Evolutionary conservation across 768 basidiomycete species (phyloP), one percentile per base, ranked within the genome.

Genomic region (Amanita rimosa): DNA sequence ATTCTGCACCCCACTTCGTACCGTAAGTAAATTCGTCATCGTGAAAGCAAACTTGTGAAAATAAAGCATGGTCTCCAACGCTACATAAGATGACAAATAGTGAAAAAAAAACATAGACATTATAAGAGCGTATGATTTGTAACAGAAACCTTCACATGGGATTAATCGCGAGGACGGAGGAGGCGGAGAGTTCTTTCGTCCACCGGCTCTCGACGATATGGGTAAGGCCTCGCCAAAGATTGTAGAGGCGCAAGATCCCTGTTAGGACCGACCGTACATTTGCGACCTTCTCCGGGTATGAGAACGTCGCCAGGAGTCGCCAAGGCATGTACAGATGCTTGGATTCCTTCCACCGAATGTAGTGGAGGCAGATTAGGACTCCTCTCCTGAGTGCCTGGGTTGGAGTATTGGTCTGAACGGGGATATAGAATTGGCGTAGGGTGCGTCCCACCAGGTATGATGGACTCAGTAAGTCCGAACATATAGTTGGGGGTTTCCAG

Each of bases 101-200:
- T 8, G 22, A 17, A 29, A 10, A 48, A 33, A 17, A 29, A 10
- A 48, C 22, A 9, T 24, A 33, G 39, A 48, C 47, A 48, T 38
- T 31, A 24, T 34, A 48, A 29, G 27, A 26, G 8, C 37, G 31
- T 48, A 48, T 27, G 24, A 2, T 5, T 21, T 26, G 35, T 36
- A 29, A 21, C 31, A 39, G 29, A 26, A 9, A 16, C 31, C 26
- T 11, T 19, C n/a, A 4, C 24, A 22, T 46, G 34, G 37, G 17
- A 3, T 43, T 35, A 49, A 26, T 49, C 48, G n/a, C 39, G 39
- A 9, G 39, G 48, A 16, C 48, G 50, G 19, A 51, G 36, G 19
- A 2, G 44, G 38, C 50, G 50, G 35, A 51, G 44, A n/a, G 50
- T 51, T 33, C 27, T 51, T 27, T 51, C 50, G 36, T 51, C 50